Evolutionary conservation across 495 filamentous ascomycete species (phyloP), one percentile per base, ranked within the genome.

Genomic region (Penicillium pulvis): DNA sequence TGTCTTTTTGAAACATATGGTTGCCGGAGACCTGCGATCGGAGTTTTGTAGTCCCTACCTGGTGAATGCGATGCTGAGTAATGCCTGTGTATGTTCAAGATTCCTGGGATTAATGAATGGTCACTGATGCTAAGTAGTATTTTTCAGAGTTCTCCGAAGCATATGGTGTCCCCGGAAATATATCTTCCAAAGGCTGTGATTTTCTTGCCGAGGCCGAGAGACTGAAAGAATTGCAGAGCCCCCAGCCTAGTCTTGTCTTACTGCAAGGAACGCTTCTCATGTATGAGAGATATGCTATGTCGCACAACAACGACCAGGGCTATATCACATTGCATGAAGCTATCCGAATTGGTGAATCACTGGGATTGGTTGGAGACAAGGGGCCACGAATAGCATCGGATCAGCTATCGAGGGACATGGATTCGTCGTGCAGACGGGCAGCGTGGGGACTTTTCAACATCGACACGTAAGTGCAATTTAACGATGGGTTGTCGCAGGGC

Each of bases 51-150:
- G 73, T 43, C 72, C 80, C 3, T 79, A 82, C 61, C 68, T 85
- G 56, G 81, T 85, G 19, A 83, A 85, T 68, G 76, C 80, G 14
- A 51, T 85, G 51, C 71, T 82, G 50, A 75, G 80, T 26, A 77
- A 75, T 69, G 77, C 77, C 53, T 80, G 77, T 67, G 77, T 79
- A 60, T 51, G 77, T 69, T 36, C 43, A 39, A n/a, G n/a, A 20
- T 58, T 8, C 9, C 30, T 24, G 6, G 6, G 14, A 17, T 26
- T 50, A 12, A 42, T 43, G 55, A 42, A 26, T 50, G 17, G 44
- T 36, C 23, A 51, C 55, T 60, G 55, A 61, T 55, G 3, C 7
- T 49, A 24, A 41, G 10, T 49, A 79, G 77, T 73, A 76, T 57
- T 80, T 73, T 45, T 80, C 75, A 1, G 77, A 80, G 39, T 79